Conservation (phyloP, 164 flowering plant species). For the Brasenia schreberi region DNA sequence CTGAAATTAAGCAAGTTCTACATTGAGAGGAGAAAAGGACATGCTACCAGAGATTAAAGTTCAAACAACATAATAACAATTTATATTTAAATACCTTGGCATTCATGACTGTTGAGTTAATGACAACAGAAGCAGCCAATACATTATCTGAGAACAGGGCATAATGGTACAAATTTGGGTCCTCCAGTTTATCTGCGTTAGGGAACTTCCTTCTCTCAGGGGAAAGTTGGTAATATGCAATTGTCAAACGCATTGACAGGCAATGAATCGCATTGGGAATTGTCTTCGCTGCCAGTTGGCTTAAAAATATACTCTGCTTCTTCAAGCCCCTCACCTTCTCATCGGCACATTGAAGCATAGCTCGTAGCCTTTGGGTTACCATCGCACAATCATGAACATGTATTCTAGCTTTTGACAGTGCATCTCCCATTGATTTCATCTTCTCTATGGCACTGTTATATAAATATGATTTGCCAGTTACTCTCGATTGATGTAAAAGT, state of each 20-base stretch:
- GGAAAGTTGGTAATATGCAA: slow-evolving; percentile 83
- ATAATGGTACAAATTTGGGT: slow-evolving; percentile 83
- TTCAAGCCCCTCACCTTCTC: slow-evolving; percentile 91
- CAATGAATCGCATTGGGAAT: slow-evolving; percentile 96
- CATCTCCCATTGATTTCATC: slow-evolving; percentile 91
- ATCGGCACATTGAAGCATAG: slow-evolving; percentile 97
- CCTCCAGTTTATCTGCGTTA: slow-evolving; percentile 75
- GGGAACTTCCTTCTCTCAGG: slow-evolving; percentile 81
- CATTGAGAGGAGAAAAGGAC: not conserved
- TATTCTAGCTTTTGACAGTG: slow-evolving; percentile 69
- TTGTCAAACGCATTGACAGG: slow-evolving; percentile 86
- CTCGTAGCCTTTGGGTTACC: slow-evolving; percentile 84
- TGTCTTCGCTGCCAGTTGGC: slow-evolving; percentile 99
- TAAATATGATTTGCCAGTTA: too few relatives aligned
- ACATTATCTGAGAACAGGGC: slow-evolving; percentile 98
- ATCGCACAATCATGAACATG: slow-evolving; percentile 79
- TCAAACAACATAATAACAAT: not conserved
- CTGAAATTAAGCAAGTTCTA: slow-evolving; percentile 25
- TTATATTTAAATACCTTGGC: slow-evolving; percentile 56
- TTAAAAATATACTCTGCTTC: slow-evolving; percentile 94
- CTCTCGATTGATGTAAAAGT: slow-evolving; percentile 15
- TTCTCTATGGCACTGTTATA: slow-evolving; percentile 59
- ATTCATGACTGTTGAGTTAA: slow-evolving; percentile 82
- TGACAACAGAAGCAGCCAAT: slow-evolving; percentile 97
- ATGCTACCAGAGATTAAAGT: not conserved